Conservation (phyloP, 2,329 filamentous ascomycete genomes). For the Cadophora sp. region DNA sequence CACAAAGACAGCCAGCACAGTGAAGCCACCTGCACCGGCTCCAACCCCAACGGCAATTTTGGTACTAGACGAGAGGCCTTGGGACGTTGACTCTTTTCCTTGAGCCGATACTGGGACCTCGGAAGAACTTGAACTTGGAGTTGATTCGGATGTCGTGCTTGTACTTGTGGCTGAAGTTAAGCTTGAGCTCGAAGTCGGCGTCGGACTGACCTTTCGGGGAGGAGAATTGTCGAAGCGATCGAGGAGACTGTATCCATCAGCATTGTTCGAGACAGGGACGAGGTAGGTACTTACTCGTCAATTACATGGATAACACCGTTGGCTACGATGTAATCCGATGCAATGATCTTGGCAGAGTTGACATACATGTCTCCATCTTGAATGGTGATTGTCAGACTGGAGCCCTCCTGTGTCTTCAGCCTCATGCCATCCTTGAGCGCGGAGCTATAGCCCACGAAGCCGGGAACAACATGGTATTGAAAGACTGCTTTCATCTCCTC, state of each 20-base stretch:
- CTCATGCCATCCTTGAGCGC: constrained; percentile 49
- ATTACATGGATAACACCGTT: constrained; percentile 66
- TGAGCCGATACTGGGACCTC: background rate
- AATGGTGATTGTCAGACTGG: constrained; percentile 53
- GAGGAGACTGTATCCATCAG: constrained; percentile 22
- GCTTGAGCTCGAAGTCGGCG: background rate
- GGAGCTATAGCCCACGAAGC: constrained; percentile 60
- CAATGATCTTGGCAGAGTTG: constrained; percentile 59
- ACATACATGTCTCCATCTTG: constrained; percentile 52
- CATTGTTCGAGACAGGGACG: background rate
- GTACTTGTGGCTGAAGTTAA: background rate
- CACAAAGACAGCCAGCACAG: background rate
- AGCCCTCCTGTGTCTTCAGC: constrained; percentile 53
- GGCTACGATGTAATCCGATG: constrained; percentile 56
- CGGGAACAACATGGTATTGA: constrained; percentile 68
- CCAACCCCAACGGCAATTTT: constrained; percentile 21
- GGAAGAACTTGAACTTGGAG: background rate
- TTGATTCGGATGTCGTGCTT: background rate
- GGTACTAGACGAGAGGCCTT: constrained; percentile 7
- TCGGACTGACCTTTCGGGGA: constrained; percentile 1
- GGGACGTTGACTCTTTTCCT: background rate
- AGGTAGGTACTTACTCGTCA: constrained; percentile 55
- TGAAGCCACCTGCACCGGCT: background rate
- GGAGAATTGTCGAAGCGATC: constrained; percentile 25
- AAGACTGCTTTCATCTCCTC: constrained; percentile 60